Percentiles rank a stretch among this genome's conserved stretches.
phyloP scores from a whole-genome alignment of 2,329 filamentous ascomycete genomes.

The Sporothrix dimorphospora region DNA sequence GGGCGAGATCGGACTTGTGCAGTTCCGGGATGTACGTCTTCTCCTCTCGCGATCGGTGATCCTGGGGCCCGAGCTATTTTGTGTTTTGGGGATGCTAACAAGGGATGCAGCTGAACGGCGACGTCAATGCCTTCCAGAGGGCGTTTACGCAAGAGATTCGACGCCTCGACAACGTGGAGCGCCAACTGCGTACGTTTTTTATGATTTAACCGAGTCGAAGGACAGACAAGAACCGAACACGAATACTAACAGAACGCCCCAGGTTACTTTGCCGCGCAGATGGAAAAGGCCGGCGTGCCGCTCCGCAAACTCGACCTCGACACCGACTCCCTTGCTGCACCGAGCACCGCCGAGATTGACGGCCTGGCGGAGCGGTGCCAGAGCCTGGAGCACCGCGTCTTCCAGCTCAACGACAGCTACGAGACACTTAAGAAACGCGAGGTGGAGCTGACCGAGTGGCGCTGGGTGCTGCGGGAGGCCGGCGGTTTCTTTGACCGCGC shows the following conservation, averaged over 20 bases:
- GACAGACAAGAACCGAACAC: too few species aligned
- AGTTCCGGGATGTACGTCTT: conserved; percentile 87
- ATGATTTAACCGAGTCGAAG: background rate
- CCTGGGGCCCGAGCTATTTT: background rate
- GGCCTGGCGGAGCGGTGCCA: conserved; percentile 92
- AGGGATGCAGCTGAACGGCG: conserved; percentile 77
- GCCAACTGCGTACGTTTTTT: conserved; percentile 81
- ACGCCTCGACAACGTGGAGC: conserved; percentile 95
- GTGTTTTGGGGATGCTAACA: conserved; percentile 30
- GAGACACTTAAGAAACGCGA: conserved; percentile 98
- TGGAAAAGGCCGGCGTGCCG: conserved; percentile 87
- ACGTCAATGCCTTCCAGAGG: conserved; percentile 91
- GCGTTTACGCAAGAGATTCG: conserved; percentile 98
- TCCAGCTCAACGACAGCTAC: conserved; percentile 94
- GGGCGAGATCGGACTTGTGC: conserved; percentile 92
- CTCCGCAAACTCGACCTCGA: conserved; percentile 93
- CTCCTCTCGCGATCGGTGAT: too few species aligned
- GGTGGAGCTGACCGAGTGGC: conserved; percentile 96
- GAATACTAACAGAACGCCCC: conserved; percentile 22
- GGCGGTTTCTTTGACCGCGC: conserved; percentile 97
- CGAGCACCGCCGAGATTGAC: conserved; percentile 93
- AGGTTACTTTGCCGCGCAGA: conserved; percentile 95
- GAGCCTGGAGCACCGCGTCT: conserved; percentile 86
- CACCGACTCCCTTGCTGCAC: conserved; percentile 79
- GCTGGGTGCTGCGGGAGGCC: conserved; percentile 94